These are phyloP conservation scores for Porcisia deanei DNA, from an alignment of 208 protist species.

Conservation along the genomic window DNA sequence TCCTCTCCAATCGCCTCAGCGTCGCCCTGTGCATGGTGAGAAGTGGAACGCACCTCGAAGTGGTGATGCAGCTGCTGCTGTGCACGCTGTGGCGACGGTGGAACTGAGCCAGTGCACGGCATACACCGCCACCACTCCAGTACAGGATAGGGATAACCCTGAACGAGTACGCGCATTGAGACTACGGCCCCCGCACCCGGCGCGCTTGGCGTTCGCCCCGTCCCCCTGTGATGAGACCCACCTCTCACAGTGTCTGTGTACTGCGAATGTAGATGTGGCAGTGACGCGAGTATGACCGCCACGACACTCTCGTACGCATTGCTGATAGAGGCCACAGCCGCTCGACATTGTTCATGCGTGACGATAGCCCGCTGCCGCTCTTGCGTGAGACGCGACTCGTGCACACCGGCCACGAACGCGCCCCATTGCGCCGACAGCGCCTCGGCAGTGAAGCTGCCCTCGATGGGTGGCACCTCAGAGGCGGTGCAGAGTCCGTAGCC, in stretches of 20 bases:
- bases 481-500: not conserved
- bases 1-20: not conserved
- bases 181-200: not conserved
- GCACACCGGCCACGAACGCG: not conserved
- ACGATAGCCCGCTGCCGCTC: not conserved
- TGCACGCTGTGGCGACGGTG: not conserved
- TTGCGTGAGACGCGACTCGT: not conserved
- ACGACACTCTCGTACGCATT: not conserved
- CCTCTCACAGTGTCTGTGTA: not conserved
- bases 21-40: not conserved
- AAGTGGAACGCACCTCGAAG: not conserved
- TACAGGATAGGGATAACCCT: constrained; percentile 4
- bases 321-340: constrained; percentile 3
- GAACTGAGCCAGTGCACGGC: not conserved
- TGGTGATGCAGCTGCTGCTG: not conserved
- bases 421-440: not conserved
- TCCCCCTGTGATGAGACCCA: not conserved
- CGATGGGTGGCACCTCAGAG: not conserved
- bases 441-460: not conserved
- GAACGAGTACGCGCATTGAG: not conserved
- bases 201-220: not conserved
- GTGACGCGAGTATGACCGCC: not conserved
- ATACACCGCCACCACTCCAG: not conserved
- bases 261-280: not conserved
- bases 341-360: not conserved